Percentiles rank a stretch among this genome's conserved stretches.
These are phyloP conservation scores for Pichia sp. DNA, from an alignment of 1,139 yeast species.

Conservation along the genomic window DNA sequence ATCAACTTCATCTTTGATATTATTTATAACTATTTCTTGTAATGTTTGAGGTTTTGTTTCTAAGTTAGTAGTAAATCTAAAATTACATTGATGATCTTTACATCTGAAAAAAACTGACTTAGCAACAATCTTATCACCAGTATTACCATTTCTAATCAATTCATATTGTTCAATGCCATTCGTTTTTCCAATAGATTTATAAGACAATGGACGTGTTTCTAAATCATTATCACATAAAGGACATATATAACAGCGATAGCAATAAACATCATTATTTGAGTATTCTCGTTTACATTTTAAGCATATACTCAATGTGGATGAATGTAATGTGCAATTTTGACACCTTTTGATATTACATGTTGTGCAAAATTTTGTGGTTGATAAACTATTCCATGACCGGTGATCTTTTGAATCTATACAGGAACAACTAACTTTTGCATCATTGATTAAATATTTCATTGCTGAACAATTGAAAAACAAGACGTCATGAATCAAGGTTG, in stretches of 20 bases:
- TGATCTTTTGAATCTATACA: conserved; percentile 12
- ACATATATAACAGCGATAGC: conserved; percentile 27
- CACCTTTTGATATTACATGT: conserved; percentile 23
- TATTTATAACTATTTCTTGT: conserved; percentile 15
- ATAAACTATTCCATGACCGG: conserved; percentile 10
- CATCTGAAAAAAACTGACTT: conserved; percentile 28
- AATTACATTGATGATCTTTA: conserved; percentile 20
- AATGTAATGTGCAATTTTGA: conserved; percentile 17
- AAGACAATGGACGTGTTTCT: conserved; percentile 6
- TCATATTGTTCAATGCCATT: conserved; percentile 1
- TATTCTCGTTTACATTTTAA: conserved; percentile 15
- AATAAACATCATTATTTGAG: conserved; percentile 7
- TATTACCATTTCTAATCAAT: conserved; percentile 7
- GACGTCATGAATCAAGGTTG: not conserved
- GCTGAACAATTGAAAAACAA: not conserved
- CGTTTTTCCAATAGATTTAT: not conserved
- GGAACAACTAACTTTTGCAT: conserved; percentile 5
- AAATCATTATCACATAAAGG: conserved; percentile 22
- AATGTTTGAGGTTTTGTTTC: conserved; percentile 28
- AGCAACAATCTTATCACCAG: conserved; percentile 17
- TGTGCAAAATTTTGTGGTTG: conserved; percentile 21
- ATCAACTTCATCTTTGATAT: not conserved
- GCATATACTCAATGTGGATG: not conserved
- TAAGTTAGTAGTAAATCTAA: conserved; percentile 24
- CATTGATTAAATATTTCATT: conserved; percentile 3